Evolutionary conservation across 441 rosid genomes (phyloP), one percentile per base, ranked within the genome.

Genomic region (Raphanus hybrid): DNA sequence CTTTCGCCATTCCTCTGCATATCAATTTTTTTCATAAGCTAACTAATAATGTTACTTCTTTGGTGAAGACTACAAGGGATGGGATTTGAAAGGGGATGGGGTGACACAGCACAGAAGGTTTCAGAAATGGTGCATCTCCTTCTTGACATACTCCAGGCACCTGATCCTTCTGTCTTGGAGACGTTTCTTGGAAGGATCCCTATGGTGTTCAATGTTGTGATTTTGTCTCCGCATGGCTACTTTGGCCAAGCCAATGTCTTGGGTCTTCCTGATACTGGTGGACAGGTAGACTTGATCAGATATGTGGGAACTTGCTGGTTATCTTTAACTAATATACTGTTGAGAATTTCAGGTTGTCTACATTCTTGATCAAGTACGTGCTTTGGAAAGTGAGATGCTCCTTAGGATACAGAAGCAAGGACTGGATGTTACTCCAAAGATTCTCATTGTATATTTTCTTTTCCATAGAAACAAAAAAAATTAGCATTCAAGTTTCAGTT

Each of bases 231-330:
- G 6, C 91, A 87, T 77, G 90, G 90, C 41, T 89, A 85, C 84
- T 89, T 86, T 82, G 93, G 93, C 37, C 93, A 89, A 81, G 93
- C 91, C 34, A 87, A 87, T 84, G 90, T 89, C 70, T 77, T 89
- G 70, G 90, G 93, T 78, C 82, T 89, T 83, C 93, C 93, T 11
- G 91, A 89, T 81, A 89, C 93, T 18, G 91, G 89, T 65, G 93
- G 91, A 73, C 91, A 87, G 88, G 88, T 89, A n/a, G n/a, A n/a
- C n/a, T n/a, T n/a, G n/a, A n/a, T n/a, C n/a, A n/a, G n/a, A n/a
- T n/a, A n/a, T n/a, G n/a, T n/a, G n/a, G n/a, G n/a, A n/a, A n/a
- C n/a, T n/a, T n/a, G n/a, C n/a, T n/a, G n/a, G n/a, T n/a, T n/a
- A n/a, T n/a, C n/a, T n/a, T n/a, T n/a, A n/a, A n/a, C n/a, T n/a